Evolutionary conservation across 768 basidiomycete genomes (phyloP).

Genomic region (Psilocybe subaeruginosa): DNA sequence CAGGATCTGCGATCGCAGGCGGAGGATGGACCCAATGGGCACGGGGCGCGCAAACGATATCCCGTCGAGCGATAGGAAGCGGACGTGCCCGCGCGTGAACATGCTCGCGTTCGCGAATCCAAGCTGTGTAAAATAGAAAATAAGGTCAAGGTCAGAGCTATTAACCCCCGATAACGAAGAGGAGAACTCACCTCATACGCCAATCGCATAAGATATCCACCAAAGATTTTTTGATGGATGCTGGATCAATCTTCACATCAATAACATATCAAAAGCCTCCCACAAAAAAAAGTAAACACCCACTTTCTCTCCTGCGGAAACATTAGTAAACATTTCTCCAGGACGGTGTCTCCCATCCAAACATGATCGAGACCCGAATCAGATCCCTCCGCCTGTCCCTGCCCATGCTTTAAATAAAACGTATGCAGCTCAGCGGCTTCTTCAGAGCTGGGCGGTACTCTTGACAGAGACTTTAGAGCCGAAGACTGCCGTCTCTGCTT

Average conservation of each 20-base stretch:
- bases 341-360: slow-evolving; percentile 74
- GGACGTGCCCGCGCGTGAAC: slow-evolving; percentile 67
- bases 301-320: slow-evolving; percentile 87
- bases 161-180: not conserved
- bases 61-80: slow-evolving; percentile 78
- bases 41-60: slow-evolving; percentile 83
- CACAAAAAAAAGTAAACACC: slow-evolving; percentile 23
- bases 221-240: slow-evolving; percentile 84
- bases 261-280: not conserved
- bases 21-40: slow-evolving; percentile 81
- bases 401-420: slow-evolving; percentile 65
- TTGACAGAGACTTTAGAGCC: slow-evolving; percentile 63
- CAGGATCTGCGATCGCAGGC: slow-evolving; percentile 70
- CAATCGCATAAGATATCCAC: slow-evolving; percentile 68
- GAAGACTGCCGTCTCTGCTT: slow-evolving; percentile 58
- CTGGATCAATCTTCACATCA: slow-evolving; percentile 33
- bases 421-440: slow-evolving; percentile 74
- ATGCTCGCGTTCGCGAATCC: slow-evolving; percentile 73
- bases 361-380: slow-evolving; percentile 46
- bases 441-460: slow-evolving; percentile 70
- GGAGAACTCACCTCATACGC: slow-evolving; percentile 62
- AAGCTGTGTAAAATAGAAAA: slow-evolving; percentile 43
- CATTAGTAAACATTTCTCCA: slow-evolving; percentile 77
- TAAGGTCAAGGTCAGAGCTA: not conserved
- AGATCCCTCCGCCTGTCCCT: slow-evolving; percentile 20